Evolutionary conservation across 2,329 filamentous ascomycete species (phyloP).

Genomic region (Whalleya microplaca): DNA sequence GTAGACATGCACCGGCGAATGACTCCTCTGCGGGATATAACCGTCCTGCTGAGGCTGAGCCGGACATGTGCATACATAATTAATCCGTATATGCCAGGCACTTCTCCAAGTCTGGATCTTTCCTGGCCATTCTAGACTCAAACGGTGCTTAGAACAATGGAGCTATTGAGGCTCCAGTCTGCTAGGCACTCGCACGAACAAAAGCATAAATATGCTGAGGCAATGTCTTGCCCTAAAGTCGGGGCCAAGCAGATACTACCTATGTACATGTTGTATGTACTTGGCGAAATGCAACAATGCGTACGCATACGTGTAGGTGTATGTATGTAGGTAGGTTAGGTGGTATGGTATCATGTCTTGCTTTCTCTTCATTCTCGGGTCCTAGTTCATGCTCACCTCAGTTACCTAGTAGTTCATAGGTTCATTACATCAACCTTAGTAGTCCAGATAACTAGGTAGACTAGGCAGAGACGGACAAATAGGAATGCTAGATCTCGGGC

Average conservation of each 20-base stretch:
- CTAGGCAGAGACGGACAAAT: conserved; percentile 23
- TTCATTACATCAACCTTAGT: conserved; percentile 16
- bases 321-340: too few relatives aligned
- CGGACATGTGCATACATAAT: conserved; percentile 8
- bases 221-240: conserved; percentile 13
- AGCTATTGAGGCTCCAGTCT: conserved; percentile 15
- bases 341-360: not conserved
- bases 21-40: not conserved
- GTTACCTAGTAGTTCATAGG: conserved; percentile 16
- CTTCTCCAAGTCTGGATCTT: not conserved
- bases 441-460: conserved; percentile 5
- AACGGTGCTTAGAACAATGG: conserved; percentile 4
- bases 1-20: not conserved
- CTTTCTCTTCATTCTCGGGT: not conserved
- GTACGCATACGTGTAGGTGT: conserved; percentile 6
- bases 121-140: conserved; percentile 5
- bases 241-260: conserved; percentile 1
- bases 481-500: conserved; percentile 5
- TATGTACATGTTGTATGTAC: too few relatives aligned
- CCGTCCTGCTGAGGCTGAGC: conserved; percentile 11
- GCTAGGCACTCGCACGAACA: not conserved
- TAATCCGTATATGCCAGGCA: too few relatives aligned
- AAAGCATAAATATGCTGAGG: conserved; percentile 10
- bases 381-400: not conserved
- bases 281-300: conserved; percentile 8